phyloP scores from a whole-genome alignment of 345 rosid genomes.

The Theobroma cacao region DNA sequence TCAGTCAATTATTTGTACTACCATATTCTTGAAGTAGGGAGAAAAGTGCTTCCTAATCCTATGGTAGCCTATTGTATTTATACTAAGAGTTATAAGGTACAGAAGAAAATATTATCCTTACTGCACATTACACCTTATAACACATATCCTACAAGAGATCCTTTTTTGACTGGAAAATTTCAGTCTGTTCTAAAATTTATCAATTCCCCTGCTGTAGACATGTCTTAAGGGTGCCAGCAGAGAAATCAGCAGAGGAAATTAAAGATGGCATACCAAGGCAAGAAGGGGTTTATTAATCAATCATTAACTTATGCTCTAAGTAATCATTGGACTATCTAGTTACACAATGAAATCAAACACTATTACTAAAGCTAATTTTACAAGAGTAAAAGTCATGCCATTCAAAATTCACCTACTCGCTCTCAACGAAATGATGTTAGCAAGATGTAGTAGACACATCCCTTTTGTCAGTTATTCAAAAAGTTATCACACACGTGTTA shows the following conservation, averaged over 20 bases:
- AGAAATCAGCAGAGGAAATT: background rate
- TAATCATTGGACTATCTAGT: background rate
- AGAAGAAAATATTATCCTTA: background rate
- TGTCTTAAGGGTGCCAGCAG: background rate
- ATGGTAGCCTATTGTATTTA: background rate
- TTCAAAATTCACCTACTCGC: background rate
- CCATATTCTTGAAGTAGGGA: background rate
- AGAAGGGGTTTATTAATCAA: background rate
- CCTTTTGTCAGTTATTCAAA: background rate
- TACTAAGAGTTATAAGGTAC: background rate
- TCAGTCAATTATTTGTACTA: too few species aligned
- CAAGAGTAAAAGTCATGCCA: background rate
- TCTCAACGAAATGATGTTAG: background rate
- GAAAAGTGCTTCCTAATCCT: background rate
- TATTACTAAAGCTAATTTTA: background rate
- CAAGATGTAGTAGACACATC: background rate
- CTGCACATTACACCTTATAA: background rate
- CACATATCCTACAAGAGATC: background rate
- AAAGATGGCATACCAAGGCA: background rate
- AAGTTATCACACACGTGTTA: background rate
- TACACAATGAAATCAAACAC: background rate
- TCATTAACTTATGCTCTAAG: background rate
- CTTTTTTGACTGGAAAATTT: background rate
- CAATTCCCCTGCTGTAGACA: background rate
- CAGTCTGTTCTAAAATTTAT: background rate